Base-by-base conservation (phyloP, 169 alveolate genomes). In the Cryptosporidium viatorum region DNA sequence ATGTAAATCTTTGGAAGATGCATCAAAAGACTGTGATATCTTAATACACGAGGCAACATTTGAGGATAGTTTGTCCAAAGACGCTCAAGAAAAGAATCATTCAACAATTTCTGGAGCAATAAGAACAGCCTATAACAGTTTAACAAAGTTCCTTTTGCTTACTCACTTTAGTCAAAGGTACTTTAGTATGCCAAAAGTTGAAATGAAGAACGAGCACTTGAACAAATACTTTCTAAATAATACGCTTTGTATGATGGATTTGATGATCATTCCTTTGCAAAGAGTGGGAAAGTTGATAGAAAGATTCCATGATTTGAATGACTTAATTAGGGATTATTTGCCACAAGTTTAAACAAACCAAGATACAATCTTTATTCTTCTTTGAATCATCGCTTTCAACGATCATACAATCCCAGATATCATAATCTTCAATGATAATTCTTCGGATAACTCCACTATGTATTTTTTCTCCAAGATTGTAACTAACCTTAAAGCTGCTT, bases 101-200 rank as follows among this genome's bases (percentile, higher is more conserved):
- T 93, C 95, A 7, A 92, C 94, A 0, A 59, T 94, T 14, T 74
- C 92, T 12, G 96, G 94, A 71, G 97, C 98, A 31, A 84, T 95
- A 55, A 65, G 91, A 51, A 73, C 94, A 9, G 95, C 95, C 70
- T 87, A 67, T 71, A 86, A 62, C 43, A 92, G 93, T 74, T 48
- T 85, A 33, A 93, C 96, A 55, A 89, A 87, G 89, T 87, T 70
- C 59, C 86, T 95, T 45, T 89, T 96, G 33, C 84, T 96, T 43
- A 96, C 98, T 10, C 98, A 96, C 92, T 96, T 96, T 92, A 95
- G 97, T 84, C 98, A 96, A 70, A 91, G 98, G 48, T 96, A 95
- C 84, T 52, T 41, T 21, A 65, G 73, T 14, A 62, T 41, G 31
- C 97, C 96, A 65, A 94, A 87, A 86, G 96, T 95, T 29, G 84